These are phyloP conservation scores for Russula sp. DNA, from an alignment of 768 basidiomycete species.

Conservation along the genomic window DNA sequence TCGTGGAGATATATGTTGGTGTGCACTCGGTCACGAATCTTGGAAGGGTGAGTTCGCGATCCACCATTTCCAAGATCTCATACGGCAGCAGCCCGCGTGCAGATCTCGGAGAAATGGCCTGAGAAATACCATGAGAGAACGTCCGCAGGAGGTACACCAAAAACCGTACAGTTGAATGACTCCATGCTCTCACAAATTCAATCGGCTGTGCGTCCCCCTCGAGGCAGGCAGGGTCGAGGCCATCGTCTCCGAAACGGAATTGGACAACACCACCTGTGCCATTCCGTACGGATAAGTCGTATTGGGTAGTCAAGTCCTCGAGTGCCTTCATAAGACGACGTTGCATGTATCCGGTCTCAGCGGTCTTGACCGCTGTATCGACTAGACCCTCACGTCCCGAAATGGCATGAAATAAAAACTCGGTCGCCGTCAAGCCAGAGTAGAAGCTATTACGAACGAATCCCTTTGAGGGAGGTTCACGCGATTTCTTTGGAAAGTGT, in stretches of 20 bases:
- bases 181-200: constrained; percentile 85
- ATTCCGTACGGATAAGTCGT: constrained; percentile 93
- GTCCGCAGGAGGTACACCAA: neutral
- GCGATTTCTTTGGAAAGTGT: constrained; percentile 96
- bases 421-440: constrained; percentile 85
- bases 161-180: constrained; percentile 66
- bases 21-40: constrained; percentile 72
- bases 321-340: constrained; percentile 98
- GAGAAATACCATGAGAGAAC: constrained; percentile 14
- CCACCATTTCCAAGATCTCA: constrained; percentile 74
- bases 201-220: constrained; percentile 95
- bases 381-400: constrained; percentile 98
- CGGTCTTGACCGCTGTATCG: constrained; percentile 99
- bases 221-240: constrained; percentile 91
- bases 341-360: constrained; percentile 99
- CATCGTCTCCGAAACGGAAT: constrained; percentile 96
- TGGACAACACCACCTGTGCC: constrained; percentile 94
- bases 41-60: constrained; percentile 54
- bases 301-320: constrained; percentile 94
- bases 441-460: constrained; percentile 98
- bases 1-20: constrained; percentile 61
- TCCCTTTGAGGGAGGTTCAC: constrained; percentile 94
- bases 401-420: constrained; percentile 98
- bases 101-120: constrained; percentile 62
- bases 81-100: constrained; percentile 77